These are phyloP conservation scores for Aspergillus candidus DNA, from an alignment of 2,329 filamentous ascomycete genomes.

Conservation along the genomic window DNA sequence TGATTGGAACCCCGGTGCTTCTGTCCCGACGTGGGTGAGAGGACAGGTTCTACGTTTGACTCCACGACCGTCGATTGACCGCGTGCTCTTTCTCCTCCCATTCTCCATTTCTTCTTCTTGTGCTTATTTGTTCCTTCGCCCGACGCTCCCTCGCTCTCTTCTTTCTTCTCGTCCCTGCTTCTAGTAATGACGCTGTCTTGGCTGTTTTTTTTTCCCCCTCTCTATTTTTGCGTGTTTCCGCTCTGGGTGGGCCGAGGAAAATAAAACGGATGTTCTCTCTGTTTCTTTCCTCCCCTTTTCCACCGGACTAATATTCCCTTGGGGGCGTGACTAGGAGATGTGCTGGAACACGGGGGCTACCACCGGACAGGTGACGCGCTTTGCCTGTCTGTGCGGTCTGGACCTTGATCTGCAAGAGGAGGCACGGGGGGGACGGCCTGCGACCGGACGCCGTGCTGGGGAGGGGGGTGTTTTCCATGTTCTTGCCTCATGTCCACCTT, in stretches of 20 bases:
- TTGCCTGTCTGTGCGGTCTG: constrained; percentile 15
- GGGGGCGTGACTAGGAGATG: constrained; percentile 21
- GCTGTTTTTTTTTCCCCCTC: background rate
- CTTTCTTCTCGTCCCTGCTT: constrained; percentile 23
- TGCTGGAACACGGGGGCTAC: constrained; percentile 17
- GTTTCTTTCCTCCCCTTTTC: constrained; percentile 11
- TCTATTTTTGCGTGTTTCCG: background rate
- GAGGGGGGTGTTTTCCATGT: background rate
- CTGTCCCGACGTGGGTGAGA: constrained; percentile 14
- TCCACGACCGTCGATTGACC: constrained; percentile 24
- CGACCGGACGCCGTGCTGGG: background rate
- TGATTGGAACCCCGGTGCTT: constrained; percentile 10
- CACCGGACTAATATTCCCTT: constrained; percentile 18
- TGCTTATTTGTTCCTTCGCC: constrained; percentile 20
- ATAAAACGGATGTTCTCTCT: constrained; percentile 13
- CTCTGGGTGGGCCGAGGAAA: constrained; percentile 22
- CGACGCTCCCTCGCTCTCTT: constrained; percentile 28
- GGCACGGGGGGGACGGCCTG: constrained; percentile 16
- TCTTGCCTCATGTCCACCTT: constrained; percentile 24
- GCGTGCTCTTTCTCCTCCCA: constrained; percentile 21
- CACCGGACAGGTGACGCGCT: constrained; percentile 8
- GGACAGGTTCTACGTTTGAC: constrained; percentile 19
- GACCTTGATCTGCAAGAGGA: constrained; percentile 20
- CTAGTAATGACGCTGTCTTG: constrained; percentile 26
- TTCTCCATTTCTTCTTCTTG: constrained; percentile 18